A percentile compares a stretch with the other conserved stretches of the same genome.
phyloP scores from a whole-genome alignment of 2,329 filamentous ascomycete species.

The Teratosphaeria pseudoeucalypti region DNA sequence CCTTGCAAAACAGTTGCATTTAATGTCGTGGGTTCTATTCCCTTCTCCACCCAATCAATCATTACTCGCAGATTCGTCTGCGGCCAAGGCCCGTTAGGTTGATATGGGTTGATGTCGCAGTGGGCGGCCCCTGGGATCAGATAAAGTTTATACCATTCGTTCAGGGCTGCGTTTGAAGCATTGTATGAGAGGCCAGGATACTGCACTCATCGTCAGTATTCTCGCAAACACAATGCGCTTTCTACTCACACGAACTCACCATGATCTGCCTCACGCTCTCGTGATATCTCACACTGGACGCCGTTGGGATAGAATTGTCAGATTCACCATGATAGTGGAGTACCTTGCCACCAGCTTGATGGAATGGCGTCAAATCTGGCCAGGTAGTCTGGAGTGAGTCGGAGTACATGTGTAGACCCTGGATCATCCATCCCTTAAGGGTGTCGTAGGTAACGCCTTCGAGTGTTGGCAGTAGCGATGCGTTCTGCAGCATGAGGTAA shows the following conservation, averaged over 20 bases:
- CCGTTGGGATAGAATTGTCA: slow-evolving; percentile 43
- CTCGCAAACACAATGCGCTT: no score
- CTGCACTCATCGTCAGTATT: no score
- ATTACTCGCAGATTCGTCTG: slow-evolving; percentile 38
- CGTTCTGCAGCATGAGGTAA: slow-evolving; percentile 31
- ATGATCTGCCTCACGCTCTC: slow-evolving; percentile 43
- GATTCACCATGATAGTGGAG: slow-evolving; percentile 51
- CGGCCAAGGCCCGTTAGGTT: slow-evolving; percentile 29
- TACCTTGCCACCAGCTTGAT: slow-evolving; percentile 38
- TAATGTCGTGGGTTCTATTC: slow-evolving; percentile 6
- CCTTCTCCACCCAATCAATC: slow-evolving; percentile 13
- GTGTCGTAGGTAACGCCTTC: slow-evolving; percentile 47
- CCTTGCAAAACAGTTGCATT: slow-evolving; percentile 9
- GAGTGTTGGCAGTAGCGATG: slow-evolving; percentile 33
- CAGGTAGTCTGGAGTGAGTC: slow-evolving; percentile 45
- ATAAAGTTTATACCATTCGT: slow-evolving; percentile 46
- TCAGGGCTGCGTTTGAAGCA: slow-evolving; percentile 28
- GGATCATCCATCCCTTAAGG: slow-evolving; percentile 43
- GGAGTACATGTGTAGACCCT: slow-evolving; percentile 38
- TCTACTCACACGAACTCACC: slow-evolving; percentile 7
- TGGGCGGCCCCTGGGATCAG: slow-evolving; percentile 45
- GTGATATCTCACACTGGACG: slow-evolving; percentile 46
- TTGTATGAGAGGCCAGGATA: slow-evolving; percentile 33
- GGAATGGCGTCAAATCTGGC: slow-evolving; percentile 43
- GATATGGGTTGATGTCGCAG: slow-evolving; percentile 35